Evolutionary conservation across 2,329 filamentous ascomycete species (phyloP).

Genomic region (Clarireedia paspali): DNA sequence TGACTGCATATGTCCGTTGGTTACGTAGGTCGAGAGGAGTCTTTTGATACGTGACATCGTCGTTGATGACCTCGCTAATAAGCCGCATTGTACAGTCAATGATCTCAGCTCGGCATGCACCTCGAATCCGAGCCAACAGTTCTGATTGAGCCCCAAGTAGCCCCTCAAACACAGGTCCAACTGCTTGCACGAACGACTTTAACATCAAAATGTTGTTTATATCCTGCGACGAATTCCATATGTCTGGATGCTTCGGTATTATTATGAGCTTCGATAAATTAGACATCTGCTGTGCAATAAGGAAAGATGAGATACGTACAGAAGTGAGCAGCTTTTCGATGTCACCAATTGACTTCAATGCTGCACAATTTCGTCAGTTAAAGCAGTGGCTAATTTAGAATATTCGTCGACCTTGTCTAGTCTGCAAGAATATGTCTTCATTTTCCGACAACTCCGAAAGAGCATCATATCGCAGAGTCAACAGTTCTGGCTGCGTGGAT

Average conservation of each 20-base stretch:
- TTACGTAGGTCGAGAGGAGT: slow-evolving; percentile 80
- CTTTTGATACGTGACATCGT: slow-evolving; percentile 70
- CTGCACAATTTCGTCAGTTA: slow-evolving; percentile 32
- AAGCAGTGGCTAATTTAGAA: background rate
- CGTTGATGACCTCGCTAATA: slow-evolving; percentile 67
- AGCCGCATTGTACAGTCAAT: slow-evolving; percentile 52
- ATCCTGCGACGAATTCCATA: slow-evolving; percentile 67
- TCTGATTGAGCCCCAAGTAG: slow-evolving; percentile 55
- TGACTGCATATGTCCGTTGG: slow-evolving; percentile 84
- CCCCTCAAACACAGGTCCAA: slow-evolving; percentile 60
- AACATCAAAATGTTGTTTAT: slow-evolving; percentile 83
- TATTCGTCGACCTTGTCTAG: slow-evolving; percentile 52
- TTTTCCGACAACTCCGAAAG: slow-evolving; percentile 74
- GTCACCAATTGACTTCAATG: slow-evolving; percentile 68
- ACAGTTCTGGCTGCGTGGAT: slow-evolving; percentile 60
- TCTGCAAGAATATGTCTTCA: slow-evolving; percentile 76
- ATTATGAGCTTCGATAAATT: slow-evolving; percentile 56
- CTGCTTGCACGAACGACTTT: slow-evolving; percentile 68
- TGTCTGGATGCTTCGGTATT: slow-evolving; percentile 56
- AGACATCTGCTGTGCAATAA: slow-evolving; percentile 15
- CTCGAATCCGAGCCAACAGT: slow-evolving; percentile 59
- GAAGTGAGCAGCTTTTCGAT: slow-evolving; percentile 72
- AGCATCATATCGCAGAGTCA: slow-evolving; percentile 70
- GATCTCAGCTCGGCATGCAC: slow-evolving; percentile 58
- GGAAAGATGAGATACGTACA: slow-evolving; percentile 36